Conservation (phyloP, 1,139 yeast species). For the Sugiyamaella sp. region DNA sequence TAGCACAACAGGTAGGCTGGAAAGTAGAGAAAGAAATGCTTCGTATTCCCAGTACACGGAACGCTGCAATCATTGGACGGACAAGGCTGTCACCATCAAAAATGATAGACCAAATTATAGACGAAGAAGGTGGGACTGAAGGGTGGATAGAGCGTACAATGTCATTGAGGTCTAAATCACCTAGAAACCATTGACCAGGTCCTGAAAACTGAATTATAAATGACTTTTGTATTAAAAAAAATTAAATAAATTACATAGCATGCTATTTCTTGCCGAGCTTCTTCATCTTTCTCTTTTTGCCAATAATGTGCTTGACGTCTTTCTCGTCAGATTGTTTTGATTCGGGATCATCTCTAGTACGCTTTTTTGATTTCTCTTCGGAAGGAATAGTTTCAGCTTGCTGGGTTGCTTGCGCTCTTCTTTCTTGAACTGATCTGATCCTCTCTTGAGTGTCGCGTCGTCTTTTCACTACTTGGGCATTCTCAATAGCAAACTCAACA, state of each 20-base stretch:
- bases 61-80: conserved; percentile 83
- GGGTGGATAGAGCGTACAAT: conserved; percentile 74
- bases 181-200: conserved; percentile 42
- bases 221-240: conserved; percentile 18
- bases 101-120: conserved; percentile 49
- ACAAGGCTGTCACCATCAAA: conserved; percentile 41
- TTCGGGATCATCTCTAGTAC: conserved; percentile 45
- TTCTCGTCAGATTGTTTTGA: conserved; percentile 36
- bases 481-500: conserved; percentile 95
- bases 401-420: conserved; percentile 39
- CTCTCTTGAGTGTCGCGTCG: conserved; percentile 59
- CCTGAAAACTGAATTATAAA: conserved; percentile 9
- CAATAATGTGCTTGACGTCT: conserved; percentile 32
- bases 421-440: conserved; percentile 29
- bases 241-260: conserved; percentile 6
- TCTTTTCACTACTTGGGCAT: conserved; percentile 89
- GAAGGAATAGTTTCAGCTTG: conserved; percentile 38
- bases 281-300: conserved; percentile 37
- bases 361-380: conserved; percentile 35
- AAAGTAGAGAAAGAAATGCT: conserved; percentile 80
- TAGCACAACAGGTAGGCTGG: conserved; percentile 80
- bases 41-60: conserved; percentile 92
- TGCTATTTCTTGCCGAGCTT: conserved; percentile 19
- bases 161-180: conserved; percentile 37
- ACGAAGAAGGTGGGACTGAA: conserved; percentile 83